phyloP scores from a whole-genome alignment of 805 yeast genomes.

The Wickerhamomyces alni region DNA sequence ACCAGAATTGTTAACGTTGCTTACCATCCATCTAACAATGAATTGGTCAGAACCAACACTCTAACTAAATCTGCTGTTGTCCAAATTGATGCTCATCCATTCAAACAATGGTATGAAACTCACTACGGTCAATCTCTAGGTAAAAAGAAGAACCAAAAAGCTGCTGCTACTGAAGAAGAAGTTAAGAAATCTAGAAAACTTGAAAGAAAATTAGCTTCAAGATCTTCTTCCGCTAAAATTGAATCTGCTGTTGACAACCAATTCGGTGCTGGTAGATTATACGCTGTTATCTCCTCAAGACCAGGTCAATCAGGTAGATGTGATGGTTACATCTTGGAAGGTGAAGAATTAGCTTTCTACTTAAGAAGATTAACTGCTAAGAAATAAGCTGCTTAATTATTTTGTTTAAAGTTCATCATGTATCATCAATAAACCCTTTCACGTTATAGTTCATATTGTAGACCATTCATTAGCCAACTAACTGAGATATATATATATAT shows the following conservation, averaged over 20 bases:
- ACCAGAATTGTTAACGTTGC: slow-evolving; percentile 97
- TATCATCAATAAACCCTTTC: slow-evolving; percentile 21
- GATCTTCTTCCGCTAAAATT: slow-evolving; percentile 79
- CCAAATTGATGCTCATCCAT: slow-evolving; percentile 99
- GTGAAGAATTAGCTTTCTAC: slow-evolving; percentile 99
- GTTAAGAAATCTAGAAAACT: slow-evolving; percentile 67
- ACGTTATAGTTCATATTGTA: slow-evolving; percentile 12
- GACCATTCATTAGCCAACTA: not conserved
- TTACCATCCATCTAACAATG: slow-evolving; percentile 99
- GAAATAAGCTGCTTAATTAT: slow-evolving; percentile 54
- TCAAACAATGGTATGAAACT: slow-evolving; percentile 98
- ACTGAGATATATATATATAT: too few species aligned
- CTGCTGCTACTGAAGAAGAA: slow-evolving; percentile 40
- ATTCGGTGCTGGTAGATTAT: slow-evolving; percentile 98
- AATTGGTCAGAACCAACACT: slow-evolving; percentile 99
- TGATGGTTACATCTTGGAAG: slow-evolving; percentile 99
- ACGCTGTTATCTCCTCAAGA: slow-evolving; percentile 98
- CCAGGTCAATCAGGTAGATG: slow-evolving; percentile 99
- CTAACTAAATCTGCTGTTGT: slow-evolving; percentile 98
- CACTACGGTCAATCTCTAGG: slow-evolving; percentile 95
- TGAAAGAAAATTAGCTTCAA: slow-evolving; percentile 89
- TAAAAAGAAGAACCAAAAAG: slow-evolving; percentile 60
- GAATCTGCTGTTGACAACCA: slow-evolving; percentile 91
- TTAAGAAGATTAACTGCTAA: slow-evolving; percentile 98
- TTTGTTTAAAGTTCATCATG: slow-evolving; percentile 15